Base-by-base conservation (phyloP, 2,329 filamentous ascomycete species). In the Westerdykella ornata region DNA sequence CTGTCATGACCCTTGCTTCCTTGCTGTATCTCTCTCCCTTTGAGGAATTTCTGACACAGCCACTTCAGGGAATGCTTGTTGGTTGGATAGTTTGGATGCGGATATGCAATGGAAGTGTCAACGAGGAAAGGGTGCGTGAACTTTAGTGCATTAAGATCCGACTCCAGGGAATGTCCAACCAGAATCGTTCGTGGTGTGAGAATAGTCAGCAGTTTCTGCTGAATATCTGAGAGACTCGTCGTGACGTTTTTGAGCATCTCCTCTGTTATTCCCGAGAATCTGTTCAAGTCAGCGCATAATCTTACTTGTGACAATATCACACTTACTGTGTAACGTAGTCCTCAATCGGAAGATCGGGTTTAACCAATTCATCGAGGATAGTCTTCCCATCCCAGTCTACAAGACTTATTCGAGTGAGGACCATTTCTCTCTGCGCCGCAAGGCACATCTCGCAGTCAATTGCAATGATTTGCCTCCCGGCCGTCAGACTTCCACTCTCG, bases 371-470 rank as follows among this genome's bases (percentile, higher is more conserved):
- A 62, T 98, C 92, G 38, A 97, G 69, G 13, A 95, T 73, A 8
- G 85, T 77, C 26, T 80, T 78, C 37, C 89, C 89, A 52, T 88
- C 80, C 90, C 92, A 98, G 45, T 81, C 73, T 6, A 98, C 72
- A 30, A 97, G 66, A 61, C 88, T 96, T 61, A 97, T 84, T 42
- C 92, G 81, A 1, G 92, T 94, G 33, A 98, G 79, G 28, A 89
- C 87, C 48, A 84, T 87, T 50, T 86, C 78, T 36, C 81, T 81
- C 46, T 84, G 80, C 45, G 82, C 85, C 2, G 88, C 94, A 68
- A 88, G 82, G 63, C 89, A 95, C 92, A 98, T 98, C 67, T 98
- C 92, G 67, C 92, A 98, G 63, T 98, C 92, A 41, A 98, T 73
- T 1, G 88, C 84, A 37, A 94, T 71, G 9, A 96, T 71, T 29